Conservation (phyloP, 2,329 filamentous ascomycete species). For the Trichoderma semiorbis region DNA sequence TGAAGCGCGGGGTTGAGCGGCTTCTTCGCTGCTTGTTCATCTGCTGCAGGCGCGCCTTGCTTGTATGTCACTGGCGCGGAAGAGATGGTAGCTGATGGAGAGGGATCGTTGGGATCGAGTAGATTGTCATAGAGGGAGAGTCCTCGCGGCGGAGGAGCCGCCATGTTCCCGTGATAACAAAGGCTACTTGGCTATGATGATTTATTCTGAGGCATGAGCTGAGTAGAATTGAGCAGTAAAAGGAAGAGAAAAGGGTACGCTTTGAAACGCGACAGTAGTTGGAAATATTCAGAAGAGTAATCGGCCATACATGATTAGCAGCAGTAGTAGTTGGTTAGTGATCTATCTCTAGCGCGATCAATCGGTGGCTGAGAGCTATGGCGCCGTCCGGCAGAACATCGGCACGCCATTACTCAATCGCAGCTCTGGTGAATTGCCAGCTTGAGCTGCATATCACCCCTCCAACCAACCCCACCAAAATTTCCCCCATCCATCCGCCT, state of each 20-base stretch:
- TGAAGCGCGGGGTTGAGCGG: conserved; percentile 60
- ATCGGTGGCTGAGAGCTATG: background rate
- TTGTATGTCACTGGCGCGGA: conserved; percentile 72
- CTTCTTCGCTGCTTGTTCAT: conserved; percentile 57
- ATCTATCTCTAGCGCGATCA: background rate
- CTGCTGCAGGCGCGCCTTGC: conserved; percentile 43
- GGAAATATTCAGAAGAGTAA: background rate
- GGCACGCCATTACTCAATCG: conserved; percentile 18
- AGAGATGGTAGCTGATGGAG: conserved; percentile 63
- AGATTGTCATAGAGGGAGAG: conserved; percentile 84
- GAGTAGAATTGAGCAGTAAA: background rate
- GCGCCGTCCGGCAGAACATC: conserved; percentile 31
- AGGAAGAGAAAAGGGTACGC: background rate
- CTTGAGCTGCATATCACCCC: conserved; percentile 28
- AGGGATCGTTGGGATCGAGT: conserved; percentile 56
- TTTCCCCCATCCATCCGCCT: conserved; percentile 14
- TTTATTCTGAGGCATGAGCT: background rate
- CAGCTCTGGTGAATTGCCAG: background rate
- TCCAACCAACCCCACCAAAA: conserved; percentile 36
- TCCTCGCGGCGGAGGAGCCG: conserved; percentile 42
- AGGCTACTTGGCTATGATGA: background rate
- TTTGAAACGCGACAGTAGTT: background rate
- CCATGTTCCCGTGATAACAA: conserved; percentile 22
- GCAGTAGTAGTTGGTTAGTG: background rate
- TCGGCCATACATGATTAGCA: background rate